These are phyloP conservation scores for Chlorella vulgaris DNA, from an alignment of 139 green algal species.

Conservation along the genomic window DNA sequence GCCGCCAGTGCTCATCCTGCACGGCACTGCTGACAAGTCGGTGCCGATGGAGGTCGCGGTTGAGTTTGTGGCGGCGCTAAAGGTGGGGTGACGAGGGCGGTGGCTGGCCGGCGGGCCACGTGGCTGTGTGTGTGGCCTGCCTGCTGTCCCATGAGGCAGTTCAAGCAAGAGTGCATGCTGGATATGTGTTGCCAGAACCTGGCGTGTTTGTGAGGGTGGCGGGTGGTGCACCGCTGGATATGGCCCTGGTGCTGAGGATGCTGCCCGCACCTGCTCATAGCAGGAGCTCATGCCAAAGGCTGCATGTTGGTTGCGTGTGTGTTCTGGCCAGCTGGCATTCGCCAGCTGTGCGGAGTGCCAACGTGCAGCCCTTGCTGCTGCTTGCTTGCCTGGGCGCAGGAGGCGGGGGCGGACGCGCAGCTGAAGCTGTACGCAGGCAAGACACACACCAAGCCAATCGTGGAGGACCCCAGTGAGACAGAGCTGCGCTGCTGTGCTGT, in stretches of 20 bases:
- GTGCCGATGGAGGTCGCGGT: slow-evolving; percentile 69
- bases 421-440: slow-evolving; percentile 57
- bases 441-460: slow-evolving; percentile 64
- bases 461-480: slow-evolving; percentile 59
- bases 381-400: neutral
- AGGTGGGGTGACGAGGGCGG: slow-evolving; percentile 33
- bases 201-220: too few relatives aligned
- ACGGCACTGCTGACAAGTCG: slow-evolving; percentile 80
- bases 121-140: neutral
- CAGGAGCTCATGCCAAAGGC: too few relatives aligned
- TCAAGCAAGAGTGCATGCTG: too few relatives aligned
- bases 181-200: too few relatives aligned
- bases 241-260: too few relatives aligned
- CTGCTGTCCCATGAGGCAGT: too few relatives aligned
- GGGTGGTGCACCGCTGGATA: too few relatives aligned
- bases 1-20: slow-evolving; percentile 77
- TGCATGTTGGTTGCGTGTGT: too few relatives aligned
- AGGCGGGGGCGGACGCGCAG: slow-evolving; percentile 20
- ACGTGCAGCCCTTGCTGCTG: neutral
- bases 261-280: too few relatives aligned
- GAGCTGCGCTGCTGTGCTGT: neutral
- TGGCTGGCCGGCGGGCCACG: neutral
- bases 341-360: too few relatives aligned
- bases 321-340: too few relatives aligned
- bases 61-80: slow-evolving; percentile 62